Conservation (phyloP, 768 basidiomycete species). For the Tremella mesenterica region DNA sequence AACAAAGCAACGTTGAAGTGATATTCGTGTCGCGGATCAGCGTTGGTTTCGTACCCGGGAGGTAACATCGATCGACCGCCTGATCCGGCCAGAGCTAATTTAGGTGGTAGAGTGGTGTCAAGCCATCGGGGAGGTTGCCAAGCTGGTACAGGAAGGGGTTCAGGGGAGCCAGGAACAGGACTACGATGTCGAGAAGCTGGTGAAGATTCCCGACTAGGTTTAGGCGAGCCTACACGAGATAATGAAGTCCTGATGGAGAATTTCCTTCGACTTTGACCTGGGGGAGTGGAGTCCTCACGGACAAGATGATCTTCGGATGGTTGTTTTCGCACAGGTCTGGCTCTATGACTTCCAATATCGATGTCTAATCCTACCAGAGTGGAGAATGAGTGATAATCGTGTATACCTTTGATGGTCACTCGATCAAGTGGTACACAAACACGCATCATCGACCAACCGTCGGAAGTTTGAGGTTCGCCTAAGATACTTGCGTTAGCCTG, state of each 20-base stretch:
- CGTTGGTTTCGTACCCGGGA: not conserved
- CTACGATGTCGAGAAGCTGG: constrained; percentile 3
- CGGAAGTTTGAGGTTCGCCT: constrained; percentile 1
- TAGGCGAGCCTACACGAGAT: not conserved
- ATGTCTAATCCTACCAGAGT: constrained; percentile 37
- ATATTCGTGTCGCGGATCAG: constrained; percentile 4
- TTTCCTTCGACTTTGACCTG: no score
- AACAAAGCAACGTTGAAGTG: constrained; percentile 40
- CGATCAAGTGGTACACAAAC: constrained; percentile 41
- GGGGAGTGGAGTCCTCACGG: no score
- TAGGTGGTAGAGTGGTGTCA: constrained; percentile 6
- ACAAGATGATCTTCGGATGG: not conserved
- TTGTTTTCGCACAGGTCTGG: constrained; percentile 1
- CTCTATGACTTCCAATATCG: constrained; percentile 12
- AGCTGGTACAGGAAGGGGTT: not conserved
- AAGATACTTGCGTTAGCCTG: not conserved
- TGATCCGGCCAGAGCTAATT: not conserved
- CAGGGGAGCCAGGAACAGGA: not conserved
- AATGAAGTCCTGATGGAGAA: not conserved
- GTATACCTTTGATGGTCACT: constrained; percentile 22
- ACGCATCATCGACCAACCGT: constrained; percentile 42
- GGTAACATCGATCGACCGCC: not conserved
- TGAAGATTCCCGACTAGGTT: not conserved
- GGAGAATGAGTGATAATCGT: constrained; percentile 41
- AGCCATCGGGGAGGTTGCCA: constrained; percentile 3